Evolutionary conservation across 495 filamentous ascomycete species (phyloP).

Genomic region (Daldinia grandis): DNA sequence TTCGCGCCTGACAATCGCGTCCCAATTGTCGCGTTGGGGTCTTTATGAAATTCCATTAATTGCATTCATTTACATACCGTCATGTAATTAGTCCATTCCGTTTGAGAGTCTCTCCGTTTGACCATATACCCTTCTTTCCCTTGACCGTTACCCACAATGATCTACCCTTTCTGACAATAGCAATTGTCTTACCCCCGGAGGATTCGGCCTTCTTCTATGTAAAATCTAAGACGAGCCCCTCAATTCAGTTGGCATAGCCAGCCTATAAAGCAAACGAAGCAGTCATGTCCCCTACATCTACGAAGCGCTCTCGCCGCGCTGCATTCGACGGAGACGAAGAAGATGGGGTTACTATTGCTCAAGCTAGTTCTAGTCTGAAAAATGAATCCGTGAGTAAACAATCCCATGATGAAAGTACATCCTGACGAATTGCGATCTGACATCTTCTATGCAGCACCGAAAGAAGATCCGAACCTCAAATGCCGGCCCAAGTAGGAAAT

Average conservation of each 20-base stretch:
- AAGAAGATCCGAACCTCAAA: conserved; percentile 58
- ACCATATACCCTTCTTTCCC: background rate
- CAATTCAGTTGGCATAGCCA: background rate
- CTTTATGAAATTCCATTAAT: background rate
- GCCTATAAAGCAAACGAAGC: background rate
- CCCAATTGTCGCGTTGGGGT: background rate
- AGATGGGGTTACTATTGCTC: conserved; percentile 54
- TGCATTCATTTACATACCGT: background rate
- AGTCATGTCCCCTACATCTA: conserved; percentile 49
- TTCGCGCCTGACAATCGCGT: background rate
- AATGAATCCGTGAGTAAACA: conserved; percentile 55
- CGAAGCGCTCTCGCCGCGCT: conserved; percentile 58
- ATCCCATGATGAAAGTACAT: background rate
- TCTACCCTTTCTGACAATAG: conserved; percentile 11
- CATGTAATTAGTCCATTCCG: background rate
- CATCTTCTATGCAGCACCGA: conserved; percentile 42
- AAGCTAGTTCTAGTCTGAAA: conserved; percentile 55
- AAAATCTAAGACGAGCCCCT: conserved; percentile 1
- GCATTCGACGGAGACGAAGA: conserved; percentile 52
- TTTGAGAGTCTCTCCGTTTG: background rate
- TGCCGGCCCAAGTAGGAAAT: conserved; percentile 32
- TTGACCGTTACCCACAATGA: background rate
- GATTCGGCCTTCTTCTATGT: conserved; percentile 1
- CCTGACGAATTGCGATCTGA: conserved; percentile 10
- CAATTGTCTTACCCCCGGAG: conserved; percentile 17